phyloP scores from a whole-genome alignment of 805 yeast species.

The Lipomyces yamadae region DNA sequence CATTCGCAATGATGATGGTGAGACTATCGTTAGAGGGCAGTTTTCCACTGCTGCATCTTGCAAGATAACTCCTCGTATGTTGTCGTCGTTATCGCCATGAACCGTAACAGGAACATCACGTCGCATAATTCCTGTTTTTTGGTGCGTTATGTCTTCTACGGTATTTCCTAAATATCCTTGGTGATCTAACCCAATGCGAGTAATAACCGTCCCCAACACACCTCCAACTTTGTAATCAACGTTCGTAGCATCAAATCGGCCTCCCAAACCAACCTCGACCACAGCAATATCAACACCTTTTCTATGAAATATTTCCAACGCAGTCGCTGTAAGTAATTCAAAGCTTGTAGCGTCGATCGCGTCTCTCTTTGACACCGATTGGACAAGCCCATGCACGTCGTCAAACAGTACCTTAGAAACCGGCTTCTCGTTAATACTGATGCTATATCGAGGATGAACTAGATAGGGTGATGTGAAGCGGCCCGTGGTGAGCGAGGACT shows the following conservation, averaged over 20 bases:
- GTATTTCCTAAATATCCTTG: slow-evolving; percentile 74
- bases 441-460: slow-evolving; percentile 72
- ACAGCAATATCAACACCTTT: slow-evolving; percentile 72
- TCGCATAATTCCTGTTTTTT: slow-evolving; percentile 88
- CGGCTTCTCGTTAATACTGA: slow-evolving; percentile 65
- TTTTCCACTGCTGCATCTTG: slow-evolving; percentile 45
- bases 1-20: neutral
- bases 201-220: slow-evolving; percentile 51
- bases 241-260: slow-evolving; percentile 87
- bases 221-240: slow-evolving; percentile 51
- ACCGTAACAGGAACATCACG: slow-evolving; percentile 63
- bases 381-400: slow-evolving; percentile 52
- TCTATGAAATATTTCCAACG: slow-evolving; percentile 71
- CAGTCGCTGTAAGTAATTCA: slow-evolving; percentile 83
- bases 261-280: slow-evolving; percentile 95
- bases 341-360: slow-evolving; percentile 80
- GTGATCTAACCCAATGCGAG: slow-evolving; percentile 88
- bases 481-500: slow-evolving; percentile 61
- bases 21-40: slow-evolving; percentile 8
- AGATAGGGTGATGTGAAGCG: slow-evolving; percentile 90
- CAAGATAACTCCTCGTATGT: slow-evolving; percentile 56
- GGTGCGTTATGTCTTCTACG: slow-evolving; percentile 65
- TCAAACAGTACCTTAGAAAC: slow-evolving; percentile 56
- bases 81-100: slow-evolving; percentile 66
- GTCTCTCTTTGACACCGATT: slow-evolving; percentile 48